Base-by-base conservation (phyloP, 129 eudicot species). In the Ambrosia artemisiifolia region DNA sequence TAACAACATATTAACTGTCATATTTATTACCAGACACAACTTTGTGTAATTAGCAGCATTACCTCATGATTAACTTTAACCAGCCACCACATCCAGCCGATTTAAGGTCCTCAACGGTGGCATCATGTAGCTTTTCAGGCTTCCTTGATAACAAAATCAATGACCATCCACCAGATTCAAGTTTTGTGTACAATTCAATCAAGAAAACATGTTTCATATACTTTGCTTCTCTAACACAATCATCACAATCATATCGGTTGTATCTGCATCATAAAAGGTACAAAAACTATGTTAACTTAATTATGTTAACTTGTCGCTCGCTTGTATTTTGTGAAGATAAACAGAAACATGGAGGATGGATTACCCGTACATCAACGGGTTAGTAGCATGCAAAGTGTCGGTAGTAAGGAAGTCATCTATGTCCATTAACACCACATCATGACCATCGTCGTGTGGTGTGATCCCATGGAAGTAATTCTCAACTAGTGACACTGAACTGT, bases 21-120 rank as follows among this genome's bases (percentile, higher is more conserved):
- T 36, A 36, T 36, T 3, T 8, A 18, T 4, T 50, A n/a, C 57
- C 35, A 6, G 46, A 46, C 10, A 35, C 33, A 9, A 62, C 12
- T 18, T 11, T 19, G 7, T 30, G 63, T 20, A 32, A 10, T 11
- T n/a, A 74, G 8, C 10, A 66, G 61, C 36, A 10, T 49, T 76
- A 88, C 95, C 95, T 88, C 90, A 83, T 72, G 80, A 88, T 73
- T 64, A 88, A 49, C 28, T 74, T 80, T 20, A 79, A 82, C 88
- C 88, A 85, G 50, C 80, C 82, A 78, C 69, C 38, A 80, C 74
- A 88, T 78, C 86, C 88, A 18, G 73, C 74, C 70, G 83, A 88
- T 24, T 36, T 62, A 56, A 88, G 95, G 40, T 78, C 66, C 65
- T 82, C 77, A 57, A 28, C 11, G 24, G 80, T 83, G 40, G 65